A percentile compares a stretch with the other conserved stretches of the same genome.
Conservation (phyloP, 108 stramenopile species). For the Skeletonema marinoi region DNA sequence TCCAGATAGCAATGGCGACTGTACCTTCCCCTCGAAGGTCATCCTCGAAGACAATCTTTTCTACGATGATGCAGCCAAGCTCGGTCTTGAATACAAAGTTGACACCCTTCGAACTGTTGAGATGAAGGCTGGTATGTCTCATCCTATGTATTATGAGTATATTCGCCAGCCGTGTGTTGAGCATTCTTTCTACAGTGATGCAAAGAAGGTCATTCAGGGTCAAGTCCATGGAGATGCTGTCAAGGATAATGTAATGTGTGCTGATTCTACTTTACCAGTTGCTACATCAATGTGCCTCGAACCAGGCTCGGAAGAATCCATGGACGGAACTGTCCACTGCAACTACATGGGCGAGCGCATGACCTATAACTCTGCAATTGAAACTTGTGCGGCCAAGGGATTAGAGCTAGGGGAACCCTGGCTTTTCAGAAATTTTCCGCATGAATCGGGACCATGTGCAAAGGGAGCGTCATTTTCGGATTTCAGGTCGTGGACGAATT, state of each 20-base stretch:
- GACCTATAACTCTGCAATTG: constrained; percentile 23
- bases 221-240: not conserved
- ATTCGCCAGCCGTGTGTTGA: constrained; percentile 55
- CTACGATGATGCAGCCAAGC: constrained; percentile 19
- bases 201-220: constrained; percentile 30
- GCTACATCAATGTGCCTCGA: constrained; percentile 33
- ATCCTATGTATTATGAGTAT: constrained; percentile 59
- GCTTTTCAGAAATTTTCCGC: not conserved
- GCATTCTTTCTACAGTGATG: constrained; percentile 50
- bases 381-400: constrained; percentile 13
- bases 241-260: constrained; percentile 29
- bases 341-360: constrained; percentile 19
- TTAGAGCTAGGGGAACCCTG: constrained; percentile 11
- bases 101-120: constrained; percentile 52
- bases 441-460: constrained; percentile 9
- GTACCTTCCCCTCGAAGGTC: constrained; percentile 28
- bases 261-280: constrained; percentile 24
- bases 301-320: not conserved
- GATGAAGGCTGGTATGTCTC: constrained; percentile 20
- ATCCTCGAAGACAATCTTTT: constrained; percentile 31
- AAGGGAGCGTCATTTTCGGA: constrained; percentile 4
- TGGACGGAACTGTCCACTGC: not conserved
- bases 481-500: constrained; percentile 33
- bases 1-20: constrained; percentile 7
- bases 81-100: constrained; percentile 50